Base-by-base conservation (phyloP, 768 basidiomycete genomes). In the Naganishia onofrii region DNA sequence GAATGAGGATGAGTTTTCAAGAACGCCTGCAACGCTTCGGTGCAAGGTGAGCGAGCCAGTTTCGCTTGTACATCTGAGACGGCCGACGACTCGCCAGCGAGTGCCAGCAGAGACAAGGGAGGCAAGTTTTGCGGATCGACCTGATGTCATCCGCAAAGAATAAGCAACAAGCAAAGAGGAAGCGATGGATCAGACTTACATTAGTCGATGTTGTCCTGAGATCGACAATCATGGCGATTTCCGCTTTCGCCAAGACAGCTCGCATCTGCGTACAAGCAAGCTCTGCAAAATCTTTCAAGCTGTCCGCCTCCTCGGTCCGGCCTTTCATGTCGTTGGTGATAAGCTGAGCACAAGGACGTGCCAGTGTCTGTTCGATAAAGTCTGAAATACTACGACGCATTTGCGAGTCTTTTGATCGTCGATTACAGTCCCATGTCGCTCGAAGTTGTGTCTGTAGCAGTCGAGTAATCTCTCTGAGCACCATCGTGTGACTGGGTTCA, bases 341-440 rank as follows among this genome's bases (percentile, higher is more conserved):
- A 23, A 15, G 31, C 34, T 26, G 57, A 38, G 34, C 57, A 38
- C 57, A 58, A 1, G 57, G 57, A 8, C 57, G 31, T 4, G 57
- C 74, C 42, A 76, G 66, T 17, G 68, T 66, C 28, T 71, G 66
- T 26, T 76, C 73, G 44, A 77, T 72, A n/a, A 74, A 66, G 12
- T 74, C 70, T 9, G 73, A 70, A 12, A 77, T 36, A 5, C 67
- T 69, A 10, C 68, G 52, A 46, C 73, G 67, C 9, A 67, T 58
- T 32, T 58, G 67, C 5, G 73, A 74, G 28, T 77, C 76, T 13
- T 67, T 63, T 1, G 76, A 74, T 26, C 73, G 48, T 19, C 58
- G 56, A 48, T 74, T 68, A 36, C 76, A 73, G 29, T 77, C 74
- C 76, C 76, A 77, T 3, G 76, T 77, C 2, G 76, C 74, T n/a